A percentile compares a stretch with the other conserved stretches of the same genome.
phyloP scores from a whole-genome alignment of 164 flowering plant species.

The Nymphaea thermarum region DNA sequence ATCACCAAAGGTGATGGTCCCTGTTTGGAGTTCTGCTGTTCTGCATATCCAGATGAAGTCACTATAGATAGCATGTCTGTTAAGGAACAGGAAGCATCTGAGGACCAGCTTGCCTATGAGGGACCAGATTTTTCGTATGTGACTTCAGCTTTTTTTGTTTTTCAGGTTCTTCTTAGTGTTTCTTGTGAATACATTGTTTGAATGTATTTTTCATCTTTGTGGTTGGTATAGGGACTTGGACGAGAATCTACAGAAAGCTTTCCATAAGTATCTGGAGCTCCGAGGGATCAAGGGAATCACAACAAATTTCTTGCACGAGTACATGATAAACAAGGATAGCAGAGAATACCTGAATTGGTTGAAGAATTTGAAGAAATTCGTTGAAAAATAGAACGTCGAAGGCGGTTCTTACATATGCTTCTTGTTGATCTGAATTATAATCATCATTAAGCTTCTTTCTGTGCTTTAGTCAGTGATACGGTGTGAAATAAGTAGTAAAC shows the following conservation, averaged over 20 bases:
- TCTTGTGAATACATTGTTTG: not conserved
- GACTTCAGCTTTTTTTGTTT: not conserved
- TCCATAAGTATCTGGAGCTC: constrained; percentile 77
- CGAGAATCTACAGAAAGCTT: constrained; percentile 82
- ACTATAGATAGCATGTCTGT: constrained; percentile 54
- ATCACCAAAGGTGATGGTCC: constrained; percentile 53
- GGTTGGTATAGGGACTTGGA: constrained; percentile 68
- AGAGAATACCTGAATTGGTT: constrained; percentile 75
- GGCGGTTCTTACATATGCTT: not conserved
- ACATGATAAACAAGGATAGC: constrained; percentile 82
- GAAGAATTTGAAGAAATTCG: constrained; percentile 61
- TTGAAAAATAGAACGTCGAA: constrained; percentile 24
- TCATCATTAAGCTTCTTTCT: too few relatives aligned
- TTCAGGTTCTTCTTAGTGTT: not conserved
- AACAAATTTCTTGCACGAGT: constrained; percentile 69
- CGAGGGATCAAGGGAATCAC: constrained; percentile 79
- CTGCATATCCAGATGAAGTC: constrained; percentile 63
- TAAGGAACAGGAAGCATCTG: constrained; percentile 40
- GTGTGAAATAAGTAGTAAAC: not conserved
- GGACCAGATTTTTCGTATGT: constrained; percentile 89
- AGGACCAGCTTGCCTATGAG: constrained; percentile 59
- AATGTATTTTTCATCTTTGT: not conserved
- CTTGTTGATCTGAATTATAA: not conserved
- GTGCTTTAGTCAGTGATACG: not conserved
- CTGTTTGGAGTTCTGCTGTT: constrained; percentile 44